Base-by-base conservation (phyloP, 257 asterid genomes). In the Marsdenia floribunda region DNA sequence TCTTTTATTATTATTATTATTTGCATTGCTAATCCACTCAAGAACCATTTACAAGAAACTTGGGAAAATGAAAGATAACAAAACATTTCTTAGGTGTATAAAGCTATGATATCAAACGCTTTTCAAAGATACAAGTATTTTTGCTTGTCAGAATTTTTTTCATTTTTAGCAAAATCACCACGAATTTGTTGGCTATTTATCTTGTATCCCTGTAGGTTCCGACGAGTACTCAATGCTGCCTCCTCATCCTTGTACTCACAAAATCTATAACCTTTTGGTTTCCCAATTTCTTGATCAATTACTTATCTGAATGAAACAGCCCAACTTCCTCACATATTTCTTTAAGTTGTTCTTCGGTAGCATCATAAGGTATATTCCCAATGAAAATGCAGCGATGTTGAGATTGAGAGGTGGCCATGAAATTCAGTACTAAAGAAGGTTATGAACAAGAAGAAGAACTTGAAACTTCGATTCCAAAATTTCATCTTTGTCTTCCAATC, bases 351-450 rank as follows among this genome's bases (percentile, higher is more conserved):
- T 94, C 97, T 82, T 94, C 99, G 46, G 92, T 90, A 68, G 96
- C 96, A 84, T 94, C 99, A 82, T 94, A 94, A 1, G 97, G 99
- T 82, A 94, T 94, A 86, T 94, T 92, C 80, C 98, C 98, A 86
- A 93, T 96, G 60, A 93, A 93, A 76, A 93, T 97, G 82, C 97
- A 88, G 63, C 98, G 97, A 81, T 90, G 95, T 84, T 88, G 95
- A 73, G 97, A 76, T 47, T 87, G 90, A 69, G 91, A 71, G 83
- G 83, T 68, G 81, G 96, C 83, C 85, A 82, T 82, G 67, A 53
- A 63, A 69, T 22, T 60, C 66, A 86, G 78, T 82, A 73, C 83
- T 46, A 55, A 52, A 64, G 38, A 65, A 47, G 73, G 53, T 59
- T 29, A 59, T 1, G 33, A 55, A 44, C 3, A 70, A 38, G 66